Evolutionary conservation across 2,329 filamentous ascomycete genomes (phyloP), one percentile per base, ranked within the genome.

Genomic region (Nothophaeocryptopus gaeumannii): DNA sequence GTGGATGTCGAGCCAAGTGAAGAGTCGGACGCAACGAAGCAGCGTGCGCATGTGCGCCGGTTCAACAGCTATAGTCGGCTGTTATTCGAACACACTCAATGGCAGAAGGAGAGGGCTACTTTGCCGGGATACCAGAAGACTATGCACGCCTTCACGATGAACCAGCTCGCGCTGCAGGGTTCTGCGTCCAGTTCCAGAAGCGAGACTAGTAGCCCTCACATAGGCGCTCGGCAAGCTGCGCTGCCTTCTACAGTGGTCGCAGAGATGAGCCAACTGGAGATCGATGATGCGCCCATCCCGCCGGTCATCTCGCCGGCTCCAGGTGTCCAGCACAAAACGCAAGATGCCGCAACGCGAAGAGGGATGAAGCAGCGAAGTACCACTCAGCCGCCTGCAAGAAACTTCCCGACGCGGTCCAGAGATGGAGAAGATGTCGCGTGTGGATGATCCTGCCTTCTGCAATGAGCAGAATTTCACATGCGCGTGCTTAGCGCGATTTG

Each of bases 111-210:
- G 9, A 49, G 47, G 10, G 49, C 39, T 3, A 61, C 55, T 5
- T 26, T 61, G 29, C 57, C 56, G 12, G 49, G 47, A 33, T 65
- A 64, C 32, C 48, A 55, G 10, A 51, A 54, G 29, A 58, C 55
- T 1, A 63, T 65, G 59, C 58, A 64, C 36, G 59, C 58, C 11
- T 58, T 56, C 46, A 63, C 61, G 3, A 38, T 60, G 36, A 50
- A 56, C 32, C 61, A 63, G 45, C 33, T 63, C 26, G 39, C 45
- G 26, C 38, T 56, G 38, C 49, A 55, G 29, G 37, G 44, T n/a
- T 20, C 52, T 8, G n/a, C 43, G 12, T 26, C 20, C 3, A 13
- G 15, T 8, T 37, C 54, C 5, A 48, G 40, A 30, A 55, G 47
- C 14, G 51, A 50, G 45, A 50, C 41, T 3, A 50, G 35, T 20